Base-by-base conservation (phyloP, 768 basidiomycete genomes). In the Leucocoprinus birnbaumii region DNA sequence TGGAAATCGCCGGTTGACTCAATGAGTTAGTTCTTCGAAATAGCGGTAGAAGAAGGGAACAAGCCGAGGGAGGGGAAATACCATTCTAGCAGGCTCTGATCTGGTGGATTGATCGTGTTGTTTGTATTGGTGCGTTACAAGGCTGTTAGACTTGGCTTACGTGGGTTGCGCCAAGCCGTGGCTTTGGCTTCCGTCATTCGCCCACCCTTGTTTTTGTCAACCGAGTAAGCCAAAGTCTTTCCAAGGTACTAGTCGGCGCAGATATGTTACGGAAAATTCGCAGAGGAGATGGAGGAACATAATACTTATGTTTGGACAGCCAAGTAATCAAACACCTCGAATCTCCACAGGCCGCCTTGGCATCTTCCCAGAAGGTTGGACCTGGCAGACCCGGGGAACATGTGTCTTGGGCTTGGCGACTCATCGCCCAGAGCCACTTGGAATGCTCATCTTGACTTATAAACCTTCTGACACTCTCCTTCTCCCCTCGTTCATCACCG, bases 401-500 rank as follows among this genome's bases (percentile, higher is more conserved):
- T 55, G 54, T 49, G 54, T 48, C 26, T 44, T 37, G 25, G 54
- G 54, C 54, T 55, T 55, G 54, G 54, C 54, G 40, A 35, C 40
- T 42, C 46, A 42, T 44, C 48, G 47, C 54, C 54, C 54, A 55
- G 54, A 55, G 19, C 45, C 41, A 49, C 31, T 55, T 55, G 48
- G 54, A 43, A 55, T 48, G 54, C 54, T 48, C 40, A 40, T 21
- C 41, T 27, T 26, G 41, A 40, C 46, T 58, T 55, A 49, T 58
- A 55, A 55, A 31, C 46, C 46, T 19, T 44, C 37, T 14, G 9
- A 37, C 41, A 43, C 40, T 34, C 21, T 10, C 47, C 38, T 46
- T n/a, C 13, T 35, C 22, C n/a, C 41, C 13, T 9, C 45, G 6
- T 22, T 21, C 54, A 2, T 21, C 22, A 26, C 38, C 38, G n/a